phyloP scores from a whole-genome alignment of 176 grass and related monocot genomes.

The Oryza glaberrima region DNA sequence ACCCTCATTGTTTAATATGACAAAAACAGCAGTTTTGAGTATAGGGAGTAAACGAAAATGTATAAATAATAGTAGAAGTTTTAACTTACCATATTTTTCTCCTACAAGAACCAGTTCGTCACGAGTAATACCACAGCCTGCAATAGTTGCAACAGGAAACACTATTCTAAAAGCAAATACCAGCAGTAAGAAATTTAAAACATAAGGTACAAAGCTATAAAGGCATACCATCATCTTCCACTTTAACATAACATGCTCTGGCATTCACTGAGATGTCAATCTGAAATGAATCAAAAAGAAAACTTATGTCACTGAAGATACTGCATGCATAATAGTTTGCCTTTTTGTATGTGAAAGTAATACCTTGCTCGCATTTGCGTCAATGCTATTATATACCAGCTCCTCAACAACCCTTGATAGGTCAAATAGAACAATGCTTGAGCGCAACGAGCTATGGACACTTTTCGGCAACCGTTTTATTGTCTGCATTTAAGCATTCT shows the following conservation, averaged over 20 bases:
- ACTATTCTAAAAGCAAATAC: neutral
- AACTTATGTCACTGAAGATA: constrained; percentile 4
- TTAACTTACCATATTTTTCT: constrained; percentile 73
- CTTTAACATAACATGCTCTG: constrained; percentile 71
- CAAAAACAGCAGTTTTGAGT: constrained; percentile 2
- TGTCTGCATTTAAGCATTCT: constrained; percentile 56
- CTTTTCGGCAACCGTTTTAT: constrained; percentile 64
- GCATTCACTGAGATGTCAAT: constrained; percentile 72
- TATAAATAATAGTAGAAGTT: constrained; percentile 21
- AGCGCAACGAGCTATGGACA: constrained; percentile 67
- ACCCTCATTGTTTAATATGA: constrained; percentile 13
- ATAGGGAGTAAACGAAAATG: constrained; percentile 13
- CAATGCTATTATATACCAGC: constrained; percentile 83
- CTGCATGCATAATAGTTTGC: neutral
- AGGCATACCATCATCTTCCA: constrained; percentile 84
- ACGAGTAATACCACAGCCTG: constrained; percentile 90
- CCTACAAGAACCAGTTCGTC: constrained; percentile 89
- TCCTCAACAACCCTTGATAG: constrained; percentile 86
- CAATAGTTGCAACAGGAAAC: constrained; percentile 34
- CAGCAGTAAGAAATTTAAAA: constrained; percentile 20
- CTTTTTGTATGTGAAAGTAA: constrained; percentile 2
- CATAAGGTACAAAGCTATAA: neutral
- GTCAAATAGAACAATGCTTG: constrained; percentile 73
- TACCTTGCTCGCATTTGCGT: constrained; percentile 79
- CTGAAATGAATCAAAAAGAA: constrained; percentile 51